Conservation (phyloP, 2,329 filamentous ascomycete species). For the Trichoderma sp. region DNA sequence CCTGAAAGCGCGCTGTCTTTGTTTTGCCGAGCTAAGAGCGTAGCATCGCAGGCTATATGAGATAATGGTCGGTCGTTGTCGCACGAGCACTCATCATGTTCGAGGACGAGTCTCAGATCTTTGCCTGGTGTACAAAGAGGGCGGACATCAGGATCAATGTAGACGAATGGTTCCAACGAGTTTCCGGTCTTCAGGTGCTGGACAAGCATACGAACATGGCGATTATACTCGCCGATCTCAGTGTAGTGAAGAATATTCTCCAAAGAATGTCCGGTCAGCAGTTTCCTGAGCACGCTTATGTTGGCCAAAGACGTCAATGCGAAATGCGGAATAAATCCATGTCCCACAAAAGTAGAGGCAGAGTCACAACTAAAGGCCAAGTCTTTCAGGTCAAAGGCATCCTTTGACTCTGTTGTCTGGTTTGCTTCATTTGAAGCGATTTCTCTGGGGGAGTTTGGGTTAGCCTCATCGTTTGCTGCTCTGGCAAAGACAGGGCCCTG, state of each 20-base stretch:
- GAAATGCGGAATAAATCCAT: neutral
- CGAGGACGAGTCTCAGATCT: neutral
- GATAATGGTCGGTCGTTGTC: neutral
- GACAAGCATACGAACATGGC: neutral
- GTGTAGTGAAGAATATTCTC: neutral
- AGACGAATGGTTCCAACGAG: neutral
- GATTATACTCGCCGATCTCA: neutral
- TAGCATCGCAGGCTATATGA: neutral
- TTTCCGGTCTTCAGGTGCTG: neutral
- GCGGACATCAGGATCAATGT: neutral
- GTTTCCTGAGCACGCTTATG: neutral
- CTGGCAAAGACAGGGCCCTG: neutral
- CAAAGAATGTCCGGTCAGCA: neutral
- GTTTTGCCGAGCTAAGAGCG: neutral
- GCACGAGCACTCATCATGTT: neutral
- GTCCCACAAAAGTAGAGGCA: neutral
- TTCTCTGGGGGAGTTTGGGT: rapidly evolving
- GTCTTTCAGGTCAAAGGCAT: neutral
- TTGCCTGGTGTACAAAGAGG: too few species aligned
- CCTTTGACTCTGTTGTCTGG: too few species aligned
- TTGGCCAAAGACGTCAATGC: neutral
- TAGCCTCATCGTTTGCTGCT: neutral
- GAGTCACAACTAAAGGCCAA: neutral
- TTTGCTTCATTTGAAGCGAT: neutral
- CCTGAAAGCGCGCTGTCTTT: too few species aligned